Conservation (phyloP, 371 early-diverging fungal genomes). For the Mucor piriformis region DNA sequence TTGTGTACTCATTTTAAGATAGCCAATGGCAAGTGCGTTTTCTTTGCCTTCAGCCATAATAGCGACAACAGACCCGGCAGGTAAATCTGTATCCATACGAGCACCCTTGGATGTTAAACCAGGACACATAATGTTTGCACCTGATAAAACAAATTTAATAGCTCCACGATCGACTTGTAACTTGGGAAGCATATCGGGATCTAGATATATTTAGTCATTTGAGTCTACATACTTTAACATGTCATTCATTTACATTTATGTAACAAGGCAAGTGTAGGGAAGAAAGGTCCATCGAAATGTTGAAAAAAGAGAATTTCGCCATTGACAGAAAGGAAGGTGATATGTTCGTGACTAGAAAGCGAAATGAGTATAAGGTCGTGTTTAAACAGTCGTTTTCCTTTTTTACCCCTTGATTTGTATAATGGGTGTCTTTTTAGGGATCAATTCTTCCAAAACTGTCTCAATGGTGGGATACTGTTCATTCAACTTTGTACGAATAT, state of each 20-base stretch:
- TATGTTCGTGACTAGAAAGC: conserved; percentile 77
- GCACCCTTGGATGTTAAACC: conserved; percentile 95
- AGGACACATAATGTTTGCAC: conserved; percentile 98
- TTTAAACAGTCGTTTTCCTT: not conserved
- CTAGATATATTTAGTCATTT: too few relatives aligned
- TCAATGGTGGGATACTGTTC: conserved; percentile 90
- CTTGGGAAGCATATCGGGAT: conserved; percentile 89
- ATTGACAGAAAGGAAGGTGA: conserved; percentile 81
- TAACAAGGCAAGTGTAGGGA: conserved; percentile 84
- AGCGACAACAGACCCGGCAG: conserved; percentile 81
- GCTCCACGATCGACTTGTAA: conserved; percentile 97
- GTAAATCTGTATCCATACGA: conserved; percentile 75
- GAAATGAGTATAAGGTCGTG: not conserved
- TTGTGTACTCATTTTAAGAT: conserved; percentile 84
- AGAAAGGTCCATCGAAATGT: conserved; percentile 90
- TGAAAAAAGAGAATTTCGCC: conserved; percentile 90
- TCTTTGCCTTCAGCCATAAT: conserved; percentile 97
- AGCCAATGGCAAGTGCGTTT: conserved; percentile 89
- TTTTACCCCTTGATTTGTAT: conserved; percentile 84
- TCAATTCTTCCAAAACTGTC: conserved; percentile 83
- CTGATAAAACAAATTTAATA: conserved; percentile 95
- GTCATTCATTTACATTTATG: conserved; percentile 93
- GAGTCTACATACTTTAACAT: too few relatives aligned
- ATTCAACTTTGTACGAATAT: conserved; percentile 81
- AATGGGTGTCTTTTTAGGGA: conserved; percentile 92